phyloP scores from a whole-genome alignment of 345 rosid genomes.

The Iberis pinnata region DNA sequence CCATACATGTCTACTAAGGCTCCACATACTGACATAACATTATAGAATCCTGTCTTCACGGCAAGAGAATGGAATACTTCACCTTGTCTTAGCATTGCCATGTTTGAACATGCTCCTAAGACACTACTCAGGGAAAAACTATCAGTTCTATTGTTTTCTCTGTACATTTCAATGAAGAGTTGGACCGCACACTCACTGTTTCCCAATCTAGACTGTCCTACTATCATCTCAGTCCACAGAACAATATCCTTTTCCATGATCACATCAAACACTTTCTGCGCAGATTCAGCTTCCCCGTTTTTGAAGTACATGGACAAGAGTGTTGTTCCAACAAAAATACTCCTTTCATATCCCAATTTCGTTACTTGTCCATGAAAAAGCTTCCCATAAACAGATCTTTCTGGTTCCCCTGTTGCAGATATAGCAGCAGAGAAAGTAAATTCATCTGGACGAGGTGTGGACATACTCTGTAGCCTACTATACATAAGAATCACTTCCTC shows the following conservation, averaged over 20 bases:
- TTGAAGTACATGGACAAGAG: conserved; percentile 71
- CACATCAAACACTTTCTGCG: conserved; percentile 39
- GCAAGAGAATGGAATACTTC: conserved; percentile 60
- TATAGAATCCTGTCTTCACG: conserved; percentile 45
- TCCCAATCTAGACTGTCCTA: conserved; percentile 60
- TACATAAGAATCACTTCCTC: conserved; percentile 50
- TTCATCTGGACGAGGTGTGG: conserved; percentile 55
- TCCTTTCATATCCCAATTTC: conserved; percentile 45
- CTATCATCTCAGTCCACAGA: conserved; percentile 90
- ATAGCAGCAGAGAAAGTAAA: conserved; percentile 67
- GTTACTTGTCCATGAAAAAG: conserved; percentile 55
- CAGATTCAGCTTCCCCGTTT: conserved; percentile 49
- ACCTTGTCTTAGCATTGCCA: conserved; percentile 61
- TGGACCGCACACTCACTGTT: conserved; percentile 49
- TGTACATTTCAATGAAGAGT: conserved; percentile 46
- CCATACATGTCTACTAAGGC: conserved; percentile 79
- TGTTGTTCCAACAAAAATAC: conserved; percentile 57
- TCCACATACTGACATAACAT: conserved; percentile 56
- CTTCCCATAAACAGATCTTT: conserved; percentile 41
- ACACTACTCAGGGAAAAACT: conserved; percentile 68
- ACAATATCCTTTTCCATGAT: conserved; percentile 54
- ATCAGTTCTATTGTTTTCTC: conserved; percentile 45
- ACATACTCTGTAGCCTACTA: conserved; percentile 33
- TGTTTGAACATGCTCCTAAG: conserved; percentile 71
- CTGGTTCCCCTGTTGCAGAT: conserved; percentile 40